These are phyloP conservation scores for Tirmania nivea DNA, from an alignment of 495 filamentous ascomycete genomes.

Conservation along the genomic window DNA sequence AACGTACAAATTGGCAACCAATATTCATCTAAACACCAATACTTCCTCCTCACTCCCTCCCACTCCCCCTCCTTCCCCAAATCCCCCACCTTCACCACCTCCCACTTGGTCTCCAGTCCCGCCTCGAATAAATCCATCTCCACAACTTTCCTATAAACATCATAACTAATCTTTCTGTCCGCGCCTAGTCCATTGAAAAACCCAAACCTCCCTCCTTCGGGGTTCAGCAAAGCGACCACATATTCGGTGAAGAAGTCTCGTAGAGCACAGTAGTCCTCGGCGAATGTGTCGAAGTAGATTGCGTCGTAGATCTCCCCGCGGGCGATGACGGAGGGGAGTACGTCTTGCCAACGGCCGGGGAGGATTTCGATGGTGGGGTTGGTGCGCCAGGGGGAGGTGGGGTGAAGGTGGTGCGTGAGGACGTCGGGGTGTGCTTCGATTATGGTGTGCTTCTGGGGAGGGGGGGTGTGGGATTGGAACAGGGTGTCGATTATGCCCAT, in stretches of 20 bases:
- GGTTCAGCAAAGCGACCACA: constrained; percentile 54
- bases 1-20: constrained; percentile 36
- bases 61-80: constrained; percentile 34
- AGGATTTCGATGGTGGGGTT: constrained; percentile 43
- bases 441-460: constrained; percentile 59
- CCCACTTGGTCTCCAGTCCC: constrained; percentile 76
- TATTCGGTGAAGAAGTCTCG: constrained; percentile 74
- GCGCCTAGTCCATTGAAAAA: constrained; percentile 96
- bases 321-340: constrained; percentile 42
- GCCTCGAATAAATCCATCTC: constrained; percentile 85
- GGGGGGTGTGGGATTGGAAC: constrained; percentile 43
- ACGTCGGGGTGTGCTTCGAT: constrained; percentile 70
- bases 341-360: constrained; percentile 24
- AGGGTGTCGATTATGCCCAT: constrained; percentile 90
- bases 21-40: constrained; percentile 69
- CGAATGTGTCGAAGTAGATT: constrained; percentile 96
- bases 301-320: constrained; percentile 58
- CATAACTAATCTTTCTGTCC: constrained; percentile 77
- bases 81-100: constrained; percentile 39
- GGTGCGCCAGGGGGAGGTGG: constrained; percentile 34
- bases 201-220: constrained; percentile 45
- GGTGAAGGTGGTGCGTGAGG: constrained; percentile 40
- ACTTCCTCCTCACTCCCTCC: constrained; percentile 66
- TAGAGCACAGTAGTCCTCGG: constrained; percentile 71
- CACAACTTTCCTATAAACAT: constrained; percentile 80